Evolutionary conservation across 176 grass and related monocot genomes (phyloP), one percentile per base, ranked within the genome.

Genomic region (Alopecurus myosuroides): DNA sequence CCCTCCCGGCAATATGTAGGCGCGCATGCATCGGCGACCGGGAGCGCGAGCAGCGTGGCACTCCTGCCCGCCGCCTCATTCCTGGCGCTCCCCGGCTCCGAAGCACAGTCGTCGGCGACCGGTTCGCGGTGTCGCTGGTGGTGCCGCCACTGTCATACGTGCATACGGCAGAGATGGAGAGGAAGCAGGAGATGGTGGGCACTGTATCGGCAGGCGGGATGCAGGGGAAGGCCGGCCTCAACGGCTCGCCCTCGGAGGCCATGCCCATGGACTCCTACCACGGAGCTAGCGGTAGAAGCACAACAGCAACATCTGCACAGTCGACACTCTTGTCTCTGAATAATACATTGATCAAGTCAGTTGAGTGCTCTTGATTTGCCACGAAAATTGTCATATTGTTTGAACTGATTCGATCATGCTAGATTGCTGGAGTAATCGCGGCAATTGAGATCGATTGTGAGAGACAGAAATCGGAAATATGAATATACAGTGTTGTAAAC

Each of bases 171-270:
- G 92, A 95, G 30, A 88, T 93, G 86, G 88, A 91, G 69, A 81
- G 88, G 79, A 98, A 95, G 72, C 95, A 95, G 70, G 79, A 98
- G 68, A 64, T 94, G 30, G 82, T 98, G 95, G 95, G 81, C 81
- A 60, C 90, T 87, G 76, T 93, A 91, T 77, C 15, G 88, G n/a
- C 92, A 77, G 76, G 87, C 3, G 85, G 92, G 6, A 91, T 98
- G 90, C 92, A 93, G 81, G 90, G 92, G 29, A 88, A 86, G 60
- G 26, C 75, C 11, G 82, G 57, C 23, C 85, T 85, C 69, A n/a
- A 20, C 29, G 85, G 55, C 22, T 89, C 61, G 82, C 62, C 67
- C 35, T 40, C 67, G 9, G 79, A 81, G 84, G 28, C 85, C 17
- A 90, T 92, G 87, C 85, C 92, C 6, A 36, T 91, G 74, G 72